These are phyloP conservation scores for Tulasnella sp. DNA, from an alignment of 768 basidiomycete genomes.

Conservation along the genomic window DNA sequence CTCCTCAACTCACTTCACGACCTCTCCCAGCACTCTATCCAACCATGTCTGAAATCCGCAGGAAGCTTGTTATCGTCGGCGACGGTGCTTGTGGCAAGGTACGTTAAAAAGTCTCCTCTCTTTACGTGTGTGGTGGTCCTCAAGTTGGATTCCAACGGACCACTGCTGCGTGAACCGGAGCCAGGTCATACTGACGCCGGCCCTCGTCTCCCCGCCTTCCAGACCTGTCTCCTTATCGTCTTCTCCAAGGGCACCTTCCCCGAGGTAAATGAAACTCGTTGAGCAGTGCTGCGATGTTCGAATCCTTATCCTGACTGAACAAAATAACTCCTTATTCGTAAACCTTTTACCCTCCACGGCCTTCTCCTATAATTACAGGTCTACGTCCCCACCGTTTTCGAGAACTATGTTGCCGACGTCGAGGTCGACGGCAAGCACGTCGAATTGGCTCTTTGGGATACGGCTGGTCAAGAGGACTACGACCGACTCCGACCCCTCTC, in stretches of 20 bases:
- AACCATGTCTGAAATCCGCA: conserved; percentile 91
- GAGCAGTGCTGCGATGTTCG: neutral
- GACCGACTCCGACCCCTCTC: conserved; percentile 96
- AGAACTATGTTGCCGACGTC: conserved; percentile 99
- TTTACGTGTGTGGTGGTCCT: neutral
- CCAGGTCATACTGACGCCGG: conserved; percentile 31
- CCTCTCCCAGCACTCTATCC: neutral
- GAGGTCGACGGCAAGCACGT: conserved; percentile 98
- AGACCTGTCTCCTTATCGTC: conserved; percentile 93
- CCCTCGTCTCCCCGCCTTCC: conserved; percentile 31
- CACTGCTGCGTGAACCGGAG: neutral
- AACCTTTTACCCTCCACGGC: neutral
- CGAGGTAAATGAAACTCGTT: conserved; percentile 53
- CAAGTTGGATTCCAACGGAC: conserved; percentile 31
- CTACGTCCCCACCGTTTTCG: conserved; percentile 98
- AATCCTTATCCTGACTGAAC: conserved; percentile 9
- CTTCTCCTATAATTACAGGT: conserved; percentile 55
- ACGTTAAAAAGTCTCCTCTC: conserved; percentile 5
- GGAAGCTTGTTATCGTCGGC: conserved; percentile 98
- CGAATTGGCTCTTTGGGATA: conserved; percentile 99
- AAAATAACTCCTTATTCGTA: conserved; percentile 11
- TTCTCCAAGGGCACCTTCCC: conserved; percentile 97
- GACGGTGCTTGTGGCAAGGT: conserved; percentile 94
- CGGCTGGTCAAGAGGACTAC: conserved; percentile 98
- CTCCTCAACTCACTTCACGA: neutral